phyloP scores from a whole-genome alignment of 2,329 filamentous ascomycete species.

The Dactylellina leptospora region DNA sequence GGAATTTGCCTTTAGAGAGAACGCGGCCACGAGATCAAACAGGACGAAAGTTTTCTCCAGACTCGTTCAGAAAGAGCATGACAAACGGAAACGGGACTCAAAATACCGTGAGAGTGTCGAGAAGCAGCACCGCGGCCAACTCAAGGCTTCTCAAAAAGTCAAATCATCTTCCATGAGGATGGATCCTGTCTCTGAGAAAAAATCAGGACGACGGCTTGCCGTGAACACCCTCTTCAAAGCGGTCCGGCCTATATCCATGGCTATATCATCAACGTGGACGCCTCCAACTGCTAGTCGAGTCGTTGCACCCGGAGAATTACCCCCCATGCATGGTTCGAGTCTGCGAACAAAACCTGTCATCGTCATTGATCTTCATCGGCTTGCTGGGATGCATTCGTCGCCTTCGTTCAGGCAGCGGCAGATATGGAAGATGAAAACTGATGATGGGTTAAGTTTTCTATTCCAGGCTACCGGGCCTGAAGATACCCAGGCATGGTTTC shows the following conservation, averaged over 20 bases:
- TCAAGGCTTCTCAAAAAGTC: conserved; percentile 55
- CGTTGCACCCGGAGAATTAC: conserved; percentile 56
- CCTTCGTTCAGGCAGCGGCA: conserved; percentile 56
- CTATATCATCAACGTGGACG: conserved; percentile 57
- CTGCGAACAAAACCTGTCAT: conserved; percentile 55
- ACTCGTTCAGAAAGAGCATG: conserved; percentile 57
- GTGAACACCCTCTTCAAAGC: conserved; percentile 58
- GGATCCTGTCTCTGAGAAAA: conserved; percentile 55
- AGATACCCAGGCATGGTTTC: conserved; percentile 57
- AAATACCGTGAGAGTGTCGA: conserved; percentile 58
- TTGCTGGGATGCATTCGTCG: conserved; percentile 55
- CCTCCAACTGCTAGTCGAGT: conserved; percentile 56
- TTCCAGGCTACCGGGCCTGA: conserved; percentile 57
- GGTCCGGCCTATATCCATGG: conserved; percentile 58
- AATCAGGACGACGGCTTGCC: conserved; percentile 56
- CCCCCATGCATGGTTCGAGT: conserved; percentile 54
- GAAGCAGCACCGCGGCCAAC: conserved; percentile 56
- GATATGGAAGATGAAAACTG: conserved; percentile 57
- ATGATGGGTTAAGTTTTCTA: conserved; percentile 56
- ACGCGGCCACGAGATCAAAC: conserved; percentile 54
- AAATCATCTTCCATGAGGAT: conserved; percentile 55
- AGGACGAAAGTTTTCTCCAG: conserved; percentile 56
- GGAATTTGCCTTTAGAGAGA: conserved; percentile 56
- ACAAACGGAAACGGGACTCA: conserved; percentile 57
- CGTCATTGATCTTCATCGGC: conserved; percentile 55